Percentiles rank a stretch among this genome's conserved stretches.
phyloP scores from a whole-genome alignment of 495 filamentous ascomycete genomes.

The Penicilliopsis zonata region DNA sequence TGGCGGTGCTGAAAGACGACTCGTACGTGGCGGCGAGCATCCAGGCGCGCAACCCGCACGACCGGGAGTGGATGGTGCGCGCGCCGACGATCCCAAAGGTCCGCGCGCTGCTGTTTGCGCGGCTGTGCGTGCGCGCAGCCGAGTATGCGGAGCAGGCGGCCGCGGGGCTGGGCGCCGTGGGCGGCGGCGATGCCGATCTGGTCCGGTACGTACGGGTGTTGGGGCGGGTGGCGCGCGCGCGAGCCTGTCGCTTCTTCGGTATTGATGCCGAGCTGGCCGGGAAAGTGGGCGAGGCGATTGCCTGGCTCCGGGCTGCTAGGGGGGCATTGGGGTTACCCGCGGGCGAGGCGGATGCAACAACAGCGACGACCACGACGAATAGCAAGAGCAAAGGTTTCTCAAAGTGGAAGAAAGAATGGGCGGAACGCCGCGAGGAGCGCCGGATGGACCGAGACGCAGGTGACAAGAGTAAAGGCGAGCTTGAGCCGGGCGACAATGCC shows the following conservation, averaged over 20 bases:
- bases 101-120: constrained; percentile 71
- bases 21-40: constrained; percentile 73
- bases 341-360: constrained; percentile 7
- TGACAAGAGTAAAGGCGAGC: constrained; percentile 18
- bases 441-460: constrained; percentile 63
- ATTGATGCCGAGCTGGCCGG: constrained; percentile 78
- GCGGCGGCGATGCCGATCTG: constrained; percentile 46
- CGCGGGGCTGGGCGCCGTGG: constrained; percentile 31
- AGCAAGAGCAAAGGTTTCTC: constrained; percentile 25
- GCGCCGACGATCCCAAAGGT: constrained; percentile 79
- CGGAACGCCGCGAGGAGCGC: constrained; percentile 30
- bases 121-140: constrained; percentile 64
- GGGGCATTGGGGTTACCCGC: constrained; percentile 50
- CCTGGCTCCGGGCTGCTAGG: constrained; percentile 66
- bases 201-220: constrained; percentile 63
- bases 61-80: constrained; percentile 88
- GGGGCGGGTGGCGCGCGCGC: constrained; percentile 57
- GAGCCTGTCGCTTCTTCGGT: constrained; percentile 80
- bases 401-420: constrained; percentile 38
- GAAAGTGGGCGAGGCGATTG: constrained; percentile 69
- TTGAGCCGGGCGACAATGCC: constrained; percentile 70
- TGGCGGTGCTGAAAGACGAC: constrained; percentile 86
- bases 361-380: constrained; percentile 13
- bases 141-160: constrained; percentile 42
- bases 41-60: constrained; percentile 62